A percentile compares a stretch with the other conserved stretches of the same genome.
Conservation (phyloP, 202 grass and related monocot genomes). For the Hordeum pubiflorum region DNA sequence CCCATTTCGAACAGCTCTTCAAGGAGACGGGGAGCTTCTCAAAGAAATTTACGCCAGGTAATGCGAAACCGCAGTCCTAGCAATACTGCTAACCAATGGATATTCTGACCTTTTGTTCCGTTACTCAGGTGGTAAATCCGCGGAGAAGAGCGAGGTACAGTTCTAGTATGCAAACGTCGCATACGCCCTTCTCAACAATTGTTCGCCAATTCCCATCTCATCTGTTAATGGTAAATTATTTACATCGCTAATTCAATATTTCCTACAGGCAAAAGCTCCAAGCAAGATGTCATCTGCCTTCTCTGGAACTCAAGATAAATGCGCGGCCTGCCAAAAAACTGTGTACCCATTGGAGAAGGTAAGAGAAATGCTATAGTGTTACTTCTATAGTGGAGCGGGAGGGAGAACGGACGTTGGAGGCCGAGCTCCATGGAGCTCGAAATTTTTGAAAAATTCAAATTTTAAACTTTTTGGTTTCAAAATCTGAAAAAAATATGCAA, state of each 20-base stretch:
- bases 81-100: neutral
- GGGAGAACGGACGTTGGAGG: too few species aligned
- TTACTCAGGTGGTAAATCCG: conserved; percentile 47
- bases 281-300: conserved; percentile 77
- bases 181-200: neutral
- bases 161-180: neutral
- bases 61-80: neutral
- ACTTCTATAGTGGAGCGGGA: neutral
- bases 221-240: neutral
- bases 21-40: conserved; percentile 85
- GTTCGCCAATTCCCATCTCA: neutral
- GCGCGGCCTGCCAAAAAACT: conserved; percentile 77
- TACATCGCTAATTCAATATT: neutral
- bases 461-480: too few species aligned
- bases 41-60: conserved; percentile 82
- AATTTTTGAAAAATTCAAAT: too few species aligned
- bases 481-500: too few species aligned
- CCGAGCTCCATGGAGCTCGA: too few species aligned
- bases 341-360: conserved; percentile 91
- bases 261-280: conserved; percentile 57
- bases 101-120: conserved; percentile 12
- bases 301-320: conserved; percentile 81
- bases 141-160: conserved; percentile 44
- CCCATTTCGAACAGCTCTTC: conserved; percentile 95
- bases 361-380: neutral